Conservation (phyloP, 768 basidiomycete genomes). For the Symmetrospora coprosmae region DNA sequence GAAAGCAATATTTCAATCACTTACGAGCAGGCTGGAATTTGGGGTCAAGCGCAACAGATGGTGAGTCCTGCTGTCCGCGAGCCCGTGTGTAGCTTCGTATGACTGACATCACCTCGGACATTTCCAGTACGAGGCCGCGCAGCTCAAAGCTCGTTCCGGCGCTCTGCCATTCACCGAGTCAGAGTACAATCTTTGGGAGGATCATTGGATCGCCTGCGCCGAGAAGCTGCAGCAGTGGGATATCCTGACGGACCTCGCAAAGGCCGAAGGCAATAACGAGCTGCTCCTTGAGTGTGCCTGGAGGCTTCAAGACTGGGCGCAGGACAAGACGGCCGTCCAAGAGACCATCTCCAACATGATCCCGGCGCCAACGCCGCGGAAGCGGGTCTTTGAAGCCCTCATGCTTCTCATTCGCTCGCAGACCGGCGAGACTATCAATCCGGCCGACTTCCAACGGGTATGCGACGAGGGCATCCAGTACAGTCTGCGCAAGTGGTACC, state of each 20-base stretch:
- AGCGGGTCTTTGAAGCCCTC: constrained; percentile 93
- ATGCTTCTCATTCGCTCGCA: constrained; percentile 75
- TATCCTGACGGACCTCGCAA: constrained; percentile 74
- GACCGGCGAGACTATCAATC: constrained; percentile 49
- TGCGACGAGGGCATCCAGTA: constrained; percentile 95
- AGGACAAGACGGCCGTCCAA: constrained; percentile 54
- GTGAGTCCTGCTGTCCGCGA: constrained; percentile 7
- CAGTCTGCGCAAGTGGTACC: constrained; percentile 87
- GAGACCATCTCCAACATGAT: constrained; percentile 61
- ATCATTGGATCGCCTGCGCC: constrained; percentile 91
- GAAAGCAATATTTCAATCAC: constrained; percentile 80
- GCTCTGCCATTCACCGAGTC: constrained; percentile 78
- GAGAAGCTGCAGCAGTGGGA: constrained; percentile 99
- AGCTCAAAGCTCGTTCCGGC: constrained; percentile 66
- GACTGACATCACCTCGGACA: too few relatives aligned
- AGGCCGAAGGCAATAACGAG: constrained; percentile 77
- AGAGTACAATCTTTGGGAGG: constrained; percentile 97
- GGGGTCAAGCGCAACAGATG: constrained; percentile 73
- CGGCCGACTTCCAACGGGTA: constrained; percentile 53
- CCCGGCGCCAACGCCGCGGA: constrained; percentile 83
- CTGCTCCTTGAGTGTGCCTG: constrained; percentile 87
- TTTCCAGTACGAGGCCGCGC: constrained; percentile 64
- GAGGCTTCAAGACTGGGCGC: constrained; percentile 77
- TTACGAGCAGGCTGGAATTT: constrained; percentile 93
- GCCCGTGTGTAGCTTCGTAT: too few relatives aligned